Evolutionary conservation across 148 eudicot genomes (phyloP), one percentile per base, ranked within the genome.

Genomic region (Cornus florida): DNA sequence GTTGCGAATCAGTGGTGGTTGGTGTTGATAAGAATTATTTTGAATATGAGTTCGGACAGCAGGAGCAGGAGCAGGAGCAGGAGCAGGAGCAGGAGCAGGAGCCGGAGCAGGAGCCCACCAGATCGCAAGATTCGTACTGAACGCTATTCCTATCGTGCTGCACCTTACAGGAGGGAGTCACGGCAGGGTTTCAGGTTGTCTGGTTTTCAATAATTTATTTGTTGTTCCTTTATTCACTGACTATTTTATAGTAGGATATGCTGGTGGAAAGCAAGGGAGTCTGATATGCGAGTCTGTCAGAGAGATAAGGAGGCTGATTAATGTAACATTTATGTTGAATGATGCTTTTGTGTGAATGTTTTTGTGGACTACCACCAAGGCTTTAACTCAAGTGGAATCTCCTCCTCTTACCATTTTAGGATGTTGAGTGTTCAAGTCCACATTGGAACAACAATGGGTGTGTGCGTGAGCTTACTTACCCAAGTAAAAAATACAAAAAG

Each of bases 141-240:
- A 67, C 97, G 98, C 72, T 75, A 75, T 82, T 95, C 97, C 77
- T 84, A 88, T 81, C 98, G 97, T 80, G 97, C 91, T 87, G 98
- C 97, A 81, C 98, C 99, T 17, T 96, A 88, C 90, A 92, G 95
- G 83, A 92, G 97, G 81, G 99, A 96, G 75, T 75, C 74, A 33
- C 94, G 92, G 28, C 90, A 93, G 88, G 98, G 98, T 84, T 90
- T 88, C 99, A 96, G 99, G 99, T 95, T 83, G 84, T 87, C 79
- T 90, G 89, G 87, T 87, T 83, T 83, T 84, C 59, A 6, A 6
- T 80, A 43, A 77, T 74, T 72, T 62, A 72, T 70, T 62, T 72
- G 68, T 79, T 74, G 74, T 82, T 85, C 65, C 22, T 67, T 76
- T 76, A 75, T 12, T 72, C 75, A 70, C 28, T 70, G 46, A 41